Evolutionary conservation across 164 flowering plant genomes (phyloP), one percentile per base, ranked within the genome.

Genomic region (Umbellularia californica): DNA sequence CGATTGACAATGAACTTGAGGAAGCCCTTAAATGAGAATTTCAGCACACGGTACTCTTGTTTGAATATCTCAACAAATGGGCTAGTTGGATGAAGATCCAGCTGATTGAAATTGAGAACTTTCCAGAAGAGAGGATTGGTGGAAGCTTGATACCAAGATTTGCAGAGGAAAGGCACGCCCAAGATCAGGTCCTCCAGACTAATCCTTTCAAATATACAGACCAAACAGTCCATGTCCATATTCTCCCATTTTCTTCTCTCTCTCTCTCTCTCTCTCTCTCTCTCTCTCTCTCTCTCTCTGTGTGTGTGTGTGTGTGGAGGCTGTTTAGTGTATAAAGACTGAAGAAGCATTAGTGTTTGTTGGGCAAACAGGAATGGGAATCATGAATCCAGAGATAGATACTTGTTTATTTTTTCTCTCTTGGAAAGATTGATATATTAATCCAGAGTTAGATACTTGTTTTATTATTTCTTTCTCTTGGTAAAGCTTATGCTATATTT

Each of bases 121-220:
- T 10, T 72, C 75, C 75, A 72, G 2, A 25, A 35, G 19, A 35
- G 19, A 28, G 66, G 75, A 47, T 72, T 35, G 25, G 41, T 51
- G 35, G 75, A 72, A 2, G 75, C 75, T 13, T 51, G 3, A 41
- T 74, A 52, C 76, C 76, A 74, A 22, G 70, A 66, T 3, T 24
- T 24, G 47, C 76, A 66, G 3, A 67, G 47, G 14, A 67, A 67
- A 66, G 64, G 70, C 70, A 74, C 74, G 5, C 51, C 51, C 25
- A 58, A 62, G 2, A 41, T 35, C 50, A 58, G 14, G 10, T 72
- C 74, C 2, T 51, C 63, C 3, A 74, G 47, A 0, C 70, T 63
- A 23, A 74, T 12, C 27, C 62, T 66, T 15, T 24, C 60, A 52
- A 65, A 74, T 4, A 74, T 51, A 23, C 50, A 27, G 22, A 50